Conservation (phyloP, 208 protist species). For the Wallacemonas rigidus region DNA sequence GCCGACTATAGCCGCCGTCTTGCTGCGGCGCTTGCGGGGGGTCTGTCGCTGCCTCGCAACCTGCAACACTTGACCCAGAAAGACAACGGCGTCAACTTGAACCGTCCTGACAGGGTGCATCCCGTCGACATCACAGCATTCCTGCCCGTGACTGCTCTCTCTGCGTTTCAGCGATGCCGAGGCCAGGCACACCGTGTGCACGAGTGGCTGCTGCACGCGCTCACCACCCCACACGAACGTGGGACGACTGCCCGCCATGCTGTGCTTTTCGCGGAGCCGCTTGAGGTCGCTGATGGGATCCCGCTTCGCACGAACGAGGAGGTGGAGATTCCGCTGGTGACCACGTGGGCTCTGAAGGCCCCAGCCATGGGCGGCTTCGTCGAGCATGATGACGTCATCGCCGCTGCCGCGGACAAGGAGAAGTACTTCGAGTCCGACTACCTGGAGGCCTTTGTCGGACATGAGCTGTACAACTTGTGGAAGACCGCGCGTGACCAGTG, state of each 20-base stretch:
- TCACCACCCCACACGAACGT: background rate
- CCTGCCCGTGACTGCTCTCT: constrained; percentile 26
- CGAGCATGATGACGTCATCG: constrained; percentile 32
- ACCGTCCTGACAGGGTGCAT: constrained; percentile 53
- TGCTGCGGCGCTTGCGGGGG: constrained; percentile 29
- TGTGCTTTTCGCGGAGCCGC: constrained; percentile 67
- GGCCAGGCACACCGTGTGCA: constrained; percentile 11
- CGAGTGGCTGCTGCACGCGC: constrained; percentile 22
- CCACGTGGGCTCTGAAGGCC: constrained; percentile 18
- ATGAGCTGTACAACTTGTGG: constrained; percentile 74
- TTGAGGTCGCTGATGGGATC: constrained; percentile 52
- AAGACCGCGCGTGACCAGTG: constrained; percentile 47
- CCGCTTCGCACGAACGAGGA: constrained; percentile 39
- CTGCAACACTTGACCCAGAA: constrained; percentile 48
- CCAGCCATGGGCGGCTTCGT: constrained; percentile 57
- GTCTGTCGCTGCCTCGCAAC: constrained; percentile 3
- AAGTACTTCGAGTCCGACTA: constrained; percentile 47
- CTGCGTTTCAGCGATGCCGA: constrained; percentile 30
- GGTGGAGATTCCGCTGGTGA: constrained; percentile 37
- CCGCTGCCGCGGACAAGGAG: constrained; percentile 38
- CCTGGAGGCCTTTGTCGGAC: constrained; percentile 37
- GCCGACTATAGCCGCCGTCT: constrained; percentile 75
- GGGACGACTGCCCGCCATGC: constrained; percentile 19
- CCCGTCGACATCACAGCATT: constrained; percentile 60
- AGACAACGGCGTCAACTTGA: constrained; percentile 66